Conservation (phyloP, 192 early-diverging fungal genomes). For the Podochytrium sp. region DNA sequence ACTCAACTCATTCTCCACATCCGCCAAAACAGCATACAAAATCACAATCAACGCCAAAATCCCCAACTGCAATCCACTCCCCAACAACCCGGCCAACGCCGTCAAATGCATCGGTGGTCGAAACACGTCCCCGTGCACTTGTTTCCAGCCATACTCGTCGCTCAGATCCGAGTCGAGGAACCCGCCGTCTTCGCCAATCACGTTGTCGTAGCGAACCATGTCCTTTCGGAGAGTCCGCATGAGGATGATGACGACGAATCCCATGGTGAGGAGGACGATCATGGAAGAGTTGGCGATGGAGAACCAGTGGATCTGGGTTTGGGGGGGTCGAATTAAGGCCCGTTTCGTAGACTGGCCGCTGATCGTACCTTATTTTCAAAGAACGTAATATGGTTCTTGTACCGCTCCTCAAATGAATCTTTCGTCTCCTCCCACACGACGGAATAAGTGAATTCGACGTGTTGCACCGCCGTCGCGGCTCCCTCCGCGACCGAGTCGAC, state of each 20-base stretch:
- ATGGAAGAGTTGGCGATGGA: constrained; percentile 91
- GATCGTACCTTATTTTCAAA: constrained; percentile 81
- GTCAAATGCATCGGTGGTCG: constrained; percentile 78
- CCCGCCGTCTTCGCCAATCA: constrained; percentile 58
- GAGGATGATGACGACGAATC: constrained; percentile 89
- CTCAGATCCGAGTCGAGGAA: constrained; percentile 73
- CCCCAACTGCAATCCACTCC: constrained; percentile 73
- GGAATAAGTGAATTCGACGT: constrained; percentile 74
- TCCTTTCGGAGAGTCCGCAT: constrained; percentile 88
- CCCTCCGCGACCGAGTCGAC: background rate
- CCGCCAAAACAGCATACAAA: constrained; percentile 39
- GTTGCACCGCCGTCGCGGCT: constrained; percentile 7
- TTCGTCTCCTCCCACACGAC: constrained; percentile 62
- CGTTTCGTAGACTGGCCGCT: too few species aligned
- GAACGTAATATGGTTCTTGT: constrained; percentile 82
- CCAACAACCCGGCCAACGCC: constrained; percentile 78
- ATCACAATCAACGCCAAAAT: constrained; percentile 41
- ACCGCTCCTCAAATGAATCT: constrained; percentile 73
- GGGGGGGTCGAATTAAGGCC: background rate
- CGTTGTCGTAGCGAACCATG: constrained; percentile 85
- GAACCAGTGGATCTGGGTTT: constrained; percentile 85
- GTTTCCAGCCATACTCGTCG: constrained; percentile 98
- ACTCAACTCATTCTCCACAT: constrained; percentile 51
- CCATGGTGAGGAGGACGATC: constrained; percentile 89
- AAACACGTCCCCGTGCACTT: constrained; percentile 97